Base-by-base conservation (phyloP, 2,329 filamentous ascomycete genomes). In the Talaromyces sp. region DNA sequence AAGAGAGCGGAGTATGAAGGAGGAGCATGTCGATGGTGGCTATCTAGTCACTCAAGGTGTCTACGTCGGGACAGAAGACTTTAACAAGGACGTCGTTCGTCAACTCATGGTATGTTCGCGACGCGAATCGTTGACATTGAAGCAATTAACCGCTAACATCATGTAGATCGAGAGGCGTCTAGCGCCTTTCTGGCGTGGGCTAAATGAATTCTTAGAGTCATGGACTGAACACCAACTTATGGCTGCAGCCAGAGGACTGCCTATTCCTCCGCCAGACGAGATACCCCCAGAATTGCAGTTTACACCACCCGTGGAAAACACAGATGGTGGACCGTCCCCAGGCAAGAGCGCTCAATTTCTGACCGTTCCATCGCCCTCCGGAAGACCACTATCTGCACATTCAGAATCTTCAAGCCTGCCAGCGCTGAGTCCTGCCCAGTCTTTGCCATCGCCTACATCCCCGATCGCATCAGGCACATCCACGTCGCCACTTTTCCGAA, bases 161-260 rank as follows among this genome's bases (percentile, higher is more conserved):
- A 28, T 18, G n/a, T 71, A 98, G 93, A 92, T 99, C 73, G 95
- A 99, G 77, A 86, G 95, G 68, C 88, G 90, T 66, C 79, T 99
- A 65, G 95, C 95, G 46, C 95, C 95, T 0, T 99, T 99, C 75
- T 99, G 93, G 92, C 88, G 89, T 72, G 95, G 95, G 5, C 81
- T 99, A 3, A 89, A 96, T 67, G 93, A 98, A 75, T 92, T 95
- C 75, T 89, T 88, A 16, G 85, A 91, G 23, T 90, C 86, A 59
- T 99, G 95, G 95, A 90, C 92, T 12, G 95, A 99, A 72, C 88
- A 95, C 76, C 95, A 99, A 76, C 86, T 99, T n/a, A 86, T 97
- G 69, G 92, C 93, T 63, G 92, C 91, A 25, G 95, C 89, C 57
- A 87, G 92, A 71, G 93, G 91, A 21, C 83, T 96, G 62, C 86